These are phyloP conservation scores for Backusella tarrabulga DNA, from an alignment of 192 early-diverging fungal genomes.

Conservation along the genomic window DNA sequence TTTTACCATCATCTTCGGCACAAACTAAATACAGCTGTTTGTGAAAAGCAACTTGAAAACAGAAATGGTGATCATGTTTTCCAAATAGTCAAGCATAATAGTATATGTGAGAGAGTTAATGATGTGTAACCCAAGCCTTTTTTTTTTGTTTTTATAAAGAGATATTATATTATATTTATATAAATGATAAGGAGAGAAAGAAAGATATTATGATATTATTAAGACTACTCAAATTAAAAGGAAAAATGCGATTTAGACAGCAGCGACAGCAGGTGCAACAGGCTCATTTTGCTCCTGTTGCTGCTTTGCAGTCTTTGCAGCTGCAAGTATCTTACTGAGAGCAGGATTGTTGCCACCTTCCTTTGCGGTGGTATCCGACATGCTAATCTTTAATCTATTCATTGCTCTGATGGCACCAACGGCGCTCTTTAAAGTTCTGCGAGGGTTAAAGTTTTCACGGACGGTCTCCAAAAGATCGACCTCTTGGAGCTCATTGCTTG, in stretches of 20 bases:
- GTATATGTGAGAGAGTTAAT: background rate
- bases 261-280: background rate
- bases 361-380: background rate
- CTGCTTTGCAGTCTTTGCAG: background rate
- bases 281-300: background rate
- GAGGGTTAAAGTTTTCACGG: conserved; percentile 71
- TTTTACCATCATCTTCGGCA: background rate
- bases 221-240: background rate
- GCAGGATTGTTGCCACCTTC: background rate
- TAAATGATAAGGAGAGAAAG: background rate
- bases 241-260: background rate
- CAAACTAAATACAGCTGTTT: background rate
- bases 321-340: background rate
- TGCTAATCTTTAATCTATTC: conserved; percentile 44
- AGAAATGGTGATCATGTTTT: background rate
- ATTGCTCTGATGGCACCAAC: conserved; percentile 62
- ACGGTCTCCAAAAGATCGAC: conserved; percentile 87
- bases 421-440: conserved; percentile 59
- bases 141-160: background rate
- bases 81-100: background rate
- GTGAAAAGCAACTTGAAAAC: background rate
- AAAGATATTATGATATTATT: background rate
- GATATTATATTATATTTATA: background rate
- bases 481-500: conserved; percentile 54
- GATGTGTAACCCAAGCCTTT: background rate